Percentiles rank a stretch among this genome's conserved stretches.
Conservation (phyloP, 2,329 filamentous ascomycete genomes). For the Acrodontium crateriforme region DNA sequence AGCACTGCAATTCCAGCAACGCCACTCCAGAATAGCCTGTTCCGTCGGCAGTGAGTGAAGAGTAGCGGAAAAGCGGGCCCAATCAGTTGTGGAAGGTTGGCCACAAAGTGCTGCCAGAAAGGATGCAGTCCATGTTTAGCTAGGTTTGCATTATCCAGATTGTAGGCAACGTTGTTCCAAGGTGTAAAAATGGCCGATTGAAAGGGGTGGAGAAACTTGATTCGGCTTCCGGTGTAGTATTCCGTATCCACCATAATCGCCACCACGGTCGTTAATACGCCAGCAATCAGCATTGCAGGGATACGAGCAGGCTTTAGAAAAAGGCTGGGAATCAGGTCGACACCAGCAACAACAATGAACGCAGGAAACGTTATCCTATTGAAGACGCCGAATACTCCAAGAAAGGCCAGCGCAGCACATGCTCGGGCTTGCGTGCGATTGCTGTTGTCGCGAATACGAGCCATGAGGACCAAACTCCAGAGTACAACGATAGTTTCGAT, state of each 20-base stretch:
- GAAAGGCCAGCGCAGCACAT: constrained; percentile 63
- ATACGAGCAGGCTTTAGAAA: constrained; percentile 45
- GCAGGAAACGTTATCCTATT: constrained; percentile 96
- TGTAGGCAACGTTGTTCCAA: constrained; percentile 40
- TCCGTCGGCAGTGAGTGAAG: constrained; percentile 38
- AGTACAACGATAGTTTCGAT: constrained; percentile 84
- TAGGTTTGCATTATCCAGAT: constrained; percentile 34
- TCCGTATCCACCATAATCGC: constrained; percentile 73
- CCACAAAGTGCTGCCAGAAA: constrained; percentile 36
- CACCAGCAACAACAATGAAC: constrained; percentile 70
- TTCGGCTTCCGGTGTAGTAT: constrained; percentile 61
- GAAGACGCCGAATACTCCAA: constrained; percentile 76
- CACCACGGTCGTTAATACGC: constrained; percentile 53
- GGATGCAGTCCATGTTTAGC: constrained; percentile 40
- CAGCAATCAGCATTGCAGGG: constrained; percentile 47
- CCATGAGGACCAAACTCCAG: constrained; percentile 86
- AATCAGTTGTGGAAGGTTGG: constrained; percentile 39
- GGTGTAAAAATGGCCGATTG: constrained; percentile 38
- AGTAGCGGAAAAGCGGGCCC: constrained; percentile 37
- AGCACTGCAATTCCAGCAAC: constrained; percentile 57
- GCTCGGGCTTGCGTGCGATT: constrained; percentile 65
- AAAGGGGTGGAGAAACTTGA: constrained; percentile 52
- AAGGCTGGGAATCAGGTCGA: constrained; percentile 77
- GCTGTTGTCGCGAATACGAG: constrained; percentile 67
- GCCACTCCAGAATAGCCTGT: constrained; percentile 56